Conservation (phyloP, 805 yeast species). For the Myxozyma geophila region DNA sequence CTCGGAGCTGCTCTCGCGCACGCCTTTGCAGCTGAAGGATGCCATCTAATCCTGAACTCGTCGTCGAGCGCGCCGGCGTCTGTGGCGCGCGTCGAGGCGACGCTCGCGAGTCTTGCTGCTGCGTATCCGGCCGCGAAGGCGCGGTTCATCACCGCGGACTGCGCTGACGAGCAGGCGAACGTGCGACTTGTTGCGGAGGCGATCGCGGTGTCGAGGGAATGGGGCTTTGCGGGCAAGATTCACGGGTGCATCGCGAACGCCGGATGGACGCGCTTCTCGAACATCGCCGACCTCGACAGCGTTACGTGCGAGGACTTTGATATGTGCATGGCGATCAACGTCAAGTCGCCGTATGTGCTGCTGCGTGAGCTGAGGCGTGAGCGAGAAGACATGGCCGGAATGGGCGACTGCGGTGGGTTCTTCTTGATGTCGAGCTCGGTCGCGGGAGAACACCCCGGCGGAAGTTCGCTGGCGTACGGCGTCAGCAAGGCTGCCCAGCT, state of each 20-base stretch:
- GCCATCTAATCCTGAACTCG: conserved; percentile 46
- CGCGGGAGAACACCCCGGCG: conserved; percentile 40
- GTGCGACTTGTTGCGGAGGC: conserved; percentile 42
- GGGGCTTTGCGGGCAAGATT: conserved; percentile 41
- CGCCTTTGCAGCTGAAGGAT: conserved; percentile 48
- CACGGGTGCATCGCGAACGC: conserved; percentile 50
- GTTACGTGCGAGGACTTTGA: conserved; percentile 44
- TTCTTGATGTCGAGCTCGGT: conserved; percentile 28
- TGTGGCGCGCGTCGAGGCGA: conserved; percentile 43
- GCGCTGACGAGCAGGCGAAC: conserved; percentile 38
- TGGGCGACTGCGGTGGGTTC: conserved; percentile 31
- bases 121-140: conserved; percentile 36
- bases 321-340: conserved; percentile 35
- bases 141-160: conserved; percentile 42
- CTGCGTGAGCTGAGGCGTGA: conserved; percentile 28
- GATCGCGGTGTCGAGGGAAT: conserved; percentile 25
- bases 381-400: conserved; percentile 8
- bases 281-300: conserved; percentile 44
- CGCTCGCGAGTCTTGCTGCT: conserved; percentile 32
- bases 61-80: conserved; percentile 38
- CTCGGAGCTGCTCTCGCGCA: conserved; percentile 47
- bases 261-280: conserved; percentile 48
- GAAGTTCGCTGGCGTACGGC: conserved; percentile 48
- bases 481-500: conserved; percentile 45
- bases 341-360: conserved; percentile 30